Evolutionary conservation across 1,139 yeast genomes (phyloP).

Genomic region (Spencermartinsiella ligniputridi): DNA sequence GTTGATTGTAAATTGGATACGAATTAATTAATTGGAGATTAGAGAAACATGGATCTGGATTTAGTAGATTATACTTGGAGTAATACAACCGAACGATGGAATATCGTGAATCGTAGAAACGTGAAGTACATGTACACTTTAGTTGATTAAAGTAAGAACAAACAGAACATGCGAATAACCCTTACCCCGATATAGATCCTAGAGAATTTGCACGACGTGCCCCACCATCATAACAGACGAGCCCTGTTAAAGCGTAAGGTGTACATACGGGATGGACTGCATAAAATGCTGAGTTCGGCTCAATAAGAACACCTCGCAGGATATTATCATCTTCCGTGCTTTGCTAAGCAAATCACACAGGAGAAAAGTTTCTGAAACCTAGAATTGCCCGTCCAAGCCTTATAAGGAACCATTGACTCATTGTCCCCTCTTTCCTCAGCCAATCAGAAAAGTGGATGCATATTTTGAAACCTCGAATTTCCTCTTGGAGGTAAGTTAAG

Average conservation of each 20-base stretch:
- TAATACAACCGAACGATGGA: neutral
- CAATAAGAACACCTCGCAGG: too few relatives aligned
- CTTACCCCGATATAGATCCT: neutral
- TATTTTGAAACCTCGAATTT: too few relatives aligned
- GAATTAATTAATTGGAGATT: too few relatives aligned
- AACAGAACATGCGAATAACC: neutral
- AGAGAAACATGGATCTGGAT: neutral
- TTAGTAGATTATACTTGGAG: neutral
- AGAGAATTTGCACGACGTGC: neutral
- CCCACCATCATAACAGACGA: neutral
- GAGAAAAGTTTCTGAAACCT: too few relatives aligned
- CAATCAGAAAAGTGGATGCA: too few relatives aligned
- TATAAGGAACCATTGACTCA: too few relatives aligned
- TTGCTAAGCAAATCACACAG: too few relatives aligned
- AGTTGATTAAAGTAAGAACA: neutral
- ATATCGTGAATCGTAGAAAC: neutral
- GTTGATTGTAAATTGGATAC: too few relatives aligned
- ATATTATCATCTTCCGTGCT: too few relatives aligned
- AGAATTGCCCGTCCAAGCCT: too few relatives aligned
- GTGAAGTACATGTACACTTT: neutral
- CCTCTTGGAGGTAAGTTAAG: too few relatives aligned
- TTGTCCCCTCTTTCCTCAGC: too few relatives aligned
- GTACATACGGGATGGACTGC: neutral
- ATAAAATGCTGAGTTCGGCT: neutral
- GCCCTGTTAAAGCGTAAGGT: neutral